A percentile compares a stretch with the other conserved stretches of the same genome.
These are phyloP conservation scores for Hypomontagnella monticulosa DNA, from an alignment of 495 filamentous ascomycete species.

Conservation along the genomic window DNA sequence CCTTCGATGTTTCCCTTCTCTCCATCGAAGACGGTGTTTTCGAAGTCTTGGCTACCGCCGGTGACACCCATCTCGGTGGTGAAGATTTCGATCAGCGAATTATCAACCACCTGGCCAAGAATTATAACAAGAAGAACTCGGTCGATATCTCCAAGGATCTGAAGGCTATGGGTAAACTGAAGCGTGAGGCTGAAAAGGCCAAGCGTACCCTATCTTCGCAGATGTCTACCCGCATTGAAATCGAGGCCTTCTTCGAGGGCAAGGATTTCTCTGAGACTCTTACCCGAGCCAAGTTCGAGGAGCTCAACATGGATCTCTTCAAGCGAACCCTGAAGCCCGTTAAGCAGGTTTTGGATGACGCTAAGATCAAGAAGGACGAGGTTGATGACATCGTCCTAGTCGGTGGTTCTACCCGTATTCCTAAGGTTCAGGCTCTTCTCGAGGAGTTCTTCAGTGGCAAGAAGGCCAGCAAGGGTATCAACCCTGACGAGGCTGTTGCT, in stretches of 20 bases:
- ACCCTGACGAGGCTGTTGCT: slow-evolving; percentile 97
- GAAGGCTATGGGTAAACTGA: slow-evolving; percentile 99
- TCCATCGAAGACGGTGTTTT: slow-evolving; percentile 98
- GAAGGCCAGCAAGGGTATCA: slow-evolving; percentile 97
- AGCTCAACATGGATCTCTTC: slow-evolving; percentile 98
- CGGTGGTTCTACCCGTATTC: slow-evolving; percentile 95
- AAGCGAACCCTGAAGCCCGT: slow-evolving; percentile 99
- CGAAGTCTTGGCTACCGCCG: slow-evolving; percentile 96
- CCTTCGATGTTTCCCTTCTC: slow-evolving; percentile 98
- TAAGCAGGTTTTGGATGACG: slow-evolving; percentile 94
- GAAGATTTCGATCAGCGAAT: slow-evolving; percentile 99
- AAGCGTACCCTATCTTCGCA: slow-evolving; percentile 99
- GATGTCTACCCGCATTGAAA: slow-evolving; percentile 98
- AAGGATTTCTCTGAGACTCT: slow-evolving; percentile 98
- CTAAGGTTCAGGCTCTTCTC: slow-evolving; percentile 92
- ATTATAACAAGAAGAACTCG: slow-evolving; percentile 98
- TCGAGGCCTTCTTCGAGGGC: slow-evolving; percentile 96
- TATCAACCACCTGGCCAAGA: slow-evolving; percentile 97
- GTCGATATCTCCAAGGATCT: slow-evolving; percentile 93
- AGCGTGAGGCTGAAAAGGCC: slow-evolving; percentile 99
- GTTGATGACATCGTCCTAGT: slow-evolving; percentile 90
- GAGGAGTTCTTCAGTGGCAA: slow-evolving; percentile 96
- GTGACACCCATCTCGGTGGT: slow-evolving; percentile 99
- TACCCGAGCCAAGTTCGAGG: slow-evolving; percentile 98
- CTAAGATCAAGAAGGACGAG: slow-evolving; percentile 88